phyloP scores from a whole-genome alignment of 2,329 filamentous ascomycete species.

The Cryphonectria carpinicola region DNA sequence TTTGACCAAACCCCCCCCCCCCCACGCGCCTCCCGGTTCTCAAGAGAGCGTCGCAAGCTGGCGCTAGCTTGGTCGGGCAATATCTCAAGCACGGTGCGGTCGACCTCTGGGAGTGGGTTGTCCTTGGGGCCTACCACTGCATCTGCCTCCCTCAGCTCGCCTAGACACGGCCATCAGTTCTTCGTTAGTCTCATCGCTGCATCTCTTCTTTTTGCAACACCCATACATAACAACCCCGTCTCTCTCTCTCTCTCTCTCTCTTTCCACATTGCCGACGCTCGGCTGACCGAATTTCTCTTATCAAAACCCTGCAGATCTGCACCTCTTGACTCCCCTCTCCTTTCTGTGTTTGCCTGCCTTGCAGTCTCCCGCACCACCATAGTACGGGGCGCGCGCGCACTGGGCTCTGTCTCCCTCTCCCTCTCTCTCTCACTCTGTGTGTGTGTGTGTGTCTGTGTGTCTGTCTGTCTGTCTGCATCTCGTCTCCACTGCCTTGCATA shows the following conservation, averaged over 20 bases:
- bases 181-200: background rate
- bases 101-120: conserved; percentile 1
- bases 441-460: no score
- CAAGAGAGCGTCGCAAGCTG: conserved; percentile 20
- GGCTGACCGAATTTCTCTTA: conserved; percentile 17
- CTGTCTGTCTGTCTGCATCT: conserved; percentile 1
- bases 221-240: background rate
- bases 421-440: no score
- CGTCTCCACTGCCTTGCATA: conserved; percentile 26
- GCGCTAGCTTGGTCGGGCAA: conserved; percentile 16
- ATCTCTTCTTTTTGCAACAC: background rate
- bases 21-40: conserved; percentile 2
- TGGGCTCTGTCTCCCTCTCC: conserved; percentile 11
- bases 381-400: conserved; percentile 22
- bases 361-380: conserved; percentile 16
- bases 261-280: conserved; percentile 10
- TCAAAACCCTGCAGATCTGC: conserved; percentile 12
- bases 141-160: conserved; percentile 14
- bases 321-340: conserved; percentile 9
- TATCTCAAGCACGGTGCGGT: conserved; percentile 19
- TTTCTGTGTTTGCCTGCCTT: conserved; percentile 17
- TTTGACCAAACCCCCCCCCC: background rate
- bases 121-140: conserved; percentile 11
- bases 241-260: no score
- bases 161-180: conserved; percentile 10